Evolutionary conservation across 768 basidiomycete species (phyloP).

Genomic region (Mycena venus): DNA sequence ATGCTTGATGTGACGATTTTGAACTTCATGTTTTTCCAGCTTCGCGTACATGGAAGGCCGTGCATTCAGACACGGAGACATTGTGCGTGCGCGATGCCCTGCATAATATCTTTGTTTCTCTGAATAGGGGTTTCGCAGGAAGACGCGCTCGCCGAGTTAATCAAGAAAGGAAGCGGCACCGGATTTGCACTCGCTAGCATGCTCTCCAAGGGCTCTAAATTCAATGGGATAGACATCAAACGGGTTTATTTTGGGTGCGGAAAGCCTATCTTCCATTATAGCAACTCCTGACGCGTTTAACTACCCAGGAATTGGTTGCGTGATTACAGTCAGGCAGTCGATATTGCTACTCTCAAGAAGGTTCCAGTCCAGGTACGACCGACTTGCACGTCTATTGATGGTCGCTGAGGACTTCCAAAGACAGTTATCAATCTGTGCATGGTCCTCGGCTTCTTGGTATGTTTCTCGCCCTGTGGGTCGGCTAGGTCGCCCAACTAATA

Average conservation of each 20-base stretch:
- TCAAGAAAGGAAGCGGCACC: conserved; percentile 67
- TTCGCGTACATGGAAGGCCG: conserved; percentile 90
- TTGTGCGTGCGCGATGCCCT: conserved; percentile 66
- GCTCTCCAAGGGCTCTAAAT: conserved; percentile 76
- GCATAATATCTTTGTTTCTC: conserved; percentile 35
- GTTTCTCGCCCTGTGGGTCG: conserved; percentile 19
- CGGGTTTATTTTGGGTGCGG: conserved; percentile 85
- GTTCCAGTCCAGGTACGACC: conserved; percentile 72
- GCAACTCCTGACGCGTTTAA: neutral
- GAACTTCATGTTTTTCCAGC: conserved; percentile 49
- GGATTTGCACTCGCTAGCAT: conserved; percentile 72
- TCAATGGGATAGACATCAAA: conserved; percentile 85
- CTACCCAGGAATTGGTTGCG: conserved; percentile 83
- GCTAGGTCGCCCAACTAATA: neutral
- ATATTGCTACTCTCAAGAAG: conserved; percentile 85
- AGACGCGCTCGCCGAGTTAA: conserved; percentile 72
- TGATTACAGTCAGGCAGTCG: conserved; percentile 91
- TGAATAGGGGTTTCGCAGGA: conserved; percentile 62
- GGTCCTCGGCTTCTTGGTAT: conserved; percentile 90
- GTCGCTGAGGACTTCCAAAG: conserved; percentile 47
- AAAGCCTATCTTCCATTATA: neutral
- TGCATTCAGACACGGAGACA: conserved; percentile 92
- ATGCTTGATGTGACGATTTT: conserved; percentile 27
- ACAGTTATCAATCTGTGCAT: conserved; percentile 91
- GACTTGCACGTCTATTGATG: neutral